A percentile compares a stretch with the other conserved stretches of the same genome.
Evolutionary conservation across 2,329 filamentous ascomycete genomes (phyloP).

Genomic region (Cadophora sp.): DNA sequence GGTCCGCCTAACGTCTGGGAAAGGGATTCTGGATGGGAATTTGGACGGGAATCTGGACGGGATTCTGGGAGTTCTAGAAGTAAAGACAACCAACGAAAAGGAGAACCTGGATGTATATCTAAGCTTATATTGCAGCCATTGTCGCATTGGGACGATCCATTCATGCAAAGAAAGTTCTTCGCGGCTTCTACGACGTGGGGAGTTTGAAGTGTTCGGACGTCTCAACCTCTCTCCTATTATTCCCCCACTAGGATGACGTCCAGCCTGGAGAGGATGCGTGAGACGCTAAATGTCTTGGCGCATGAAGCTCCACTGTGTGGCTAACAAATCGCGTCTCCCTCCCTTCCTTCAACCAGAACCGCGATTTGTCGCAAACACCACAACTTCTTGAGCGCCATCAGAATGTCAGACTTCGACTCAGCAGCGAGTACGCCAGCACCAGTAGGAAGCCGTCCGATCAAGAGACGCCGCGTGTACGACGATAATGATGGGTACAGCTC

Average conservation of each 20-base stretch:
- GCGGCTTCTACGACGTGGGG: constrained; percentile 7
- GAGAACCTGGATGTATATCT: constrained; percentile 9
- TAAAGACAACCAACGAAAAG: neutral
- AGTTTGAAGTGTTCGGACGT: constrained; percentile 27
- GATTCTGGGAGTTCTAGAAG: neutral
- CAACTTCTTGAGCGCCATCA: constrained; percentile 10
- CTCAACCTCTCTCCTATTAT: constrained; percentile 1
- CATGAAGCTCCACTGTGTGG: constrained; percentile 23
- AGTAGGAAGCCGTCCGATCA: constrained; percentile 29
- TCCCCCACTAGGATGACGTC: constrained; percentile 22
- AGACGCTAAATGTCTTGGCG: constrained; percentile 3
- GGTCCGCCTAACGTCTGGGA: neutral
- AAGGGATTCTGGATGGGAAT: neutral
- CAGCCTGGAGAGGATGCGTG: neutral
- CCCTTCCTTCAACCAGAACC: constrained; percentile 22
- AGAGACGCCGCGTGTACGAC: constrained; percentile 44
- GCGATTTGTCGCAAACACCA: constrained; percentile 13
- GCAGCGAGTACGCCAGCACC: constrained; percentile 32
- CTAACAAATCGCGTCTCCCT: constrained; percentile 22
- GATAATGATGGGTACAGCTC: constrained; percentile 52
- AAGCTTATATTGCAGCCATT: constrained; percentile 8
- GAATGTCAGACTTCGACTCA: constrained; percentile 41
- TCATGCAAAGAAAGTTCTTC: constrained; percentile 12
- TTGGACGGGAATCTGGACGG: neutral
- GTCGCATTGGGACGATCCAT: neutral